These are phyloP conservation scores for Acanthamoeba triangularis DNA, from an alignment of 208 protist species.

Conservation along the genomic window DNA sequence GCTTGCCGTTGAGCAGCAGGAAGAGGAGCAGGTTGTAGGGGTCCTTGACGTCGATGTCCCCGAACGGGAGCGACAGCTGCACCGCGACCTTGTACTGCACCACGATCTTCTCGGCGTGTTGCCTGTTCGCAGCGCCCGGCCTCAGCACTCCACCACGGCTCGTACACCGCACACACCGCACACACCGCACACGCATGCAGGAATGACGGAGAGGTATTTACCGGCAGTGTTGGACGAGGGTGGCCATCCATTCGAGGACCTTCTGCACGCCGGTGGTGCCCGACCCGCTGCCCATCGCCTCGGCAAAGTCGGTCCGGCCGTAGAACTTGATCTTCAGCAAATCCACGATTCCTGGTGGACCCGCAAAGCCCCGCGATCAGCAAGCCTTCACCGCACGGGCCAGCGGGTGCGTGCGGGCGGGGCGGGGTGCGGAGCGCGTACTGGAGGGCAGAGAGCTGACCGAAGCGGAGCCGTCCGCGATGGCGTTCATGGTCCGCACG, in stretches of 20 bases:
- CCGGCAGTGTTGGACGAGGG: background rate
- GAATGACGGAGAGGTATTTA: background rate
- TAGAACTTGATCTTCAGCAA: constrained; percentile 48
- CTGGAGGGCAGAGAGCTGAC: constrained; percentile 21
- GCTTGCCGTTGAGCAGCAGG: constrained; percentile 58
- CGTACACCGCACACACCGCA: no score
- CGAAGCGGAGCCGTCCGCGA: constrained; percentile 28
- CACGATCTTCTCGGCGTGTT: constrained; percentile 53
- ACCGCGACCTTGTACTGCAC: constrained; percentile 69
- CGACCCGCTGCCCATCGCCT: constrained; percentile 19
- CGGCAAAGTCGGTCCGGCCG: constrained; percentile 25
- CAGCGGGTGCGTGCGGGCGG: background rate
- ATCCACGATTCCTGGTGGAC: background rate
- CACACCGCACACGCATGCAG: no score
- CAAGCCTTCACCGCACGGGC: background rate
- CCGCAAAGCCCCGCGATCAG: background rate
- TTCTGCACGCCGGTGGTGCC: background rate
- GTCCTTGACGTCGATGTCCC: constrained; percentile 42
- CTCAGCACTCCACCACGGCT: background rate
- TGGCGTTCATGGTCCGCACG: constrained; percentile 26
- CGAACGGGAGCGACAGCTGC: constrained; percentile 46
- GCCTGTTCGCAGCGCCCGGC: background rate
- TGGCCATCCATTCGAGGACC: constrained; percentile 29
- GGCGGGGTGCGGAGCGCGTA: background rate
- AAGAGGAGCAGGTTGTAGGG: constrained; percentile 67